Conservation (phyloP, 805 yeast species). For the Metschnikowia noctiluminum region DNA sequence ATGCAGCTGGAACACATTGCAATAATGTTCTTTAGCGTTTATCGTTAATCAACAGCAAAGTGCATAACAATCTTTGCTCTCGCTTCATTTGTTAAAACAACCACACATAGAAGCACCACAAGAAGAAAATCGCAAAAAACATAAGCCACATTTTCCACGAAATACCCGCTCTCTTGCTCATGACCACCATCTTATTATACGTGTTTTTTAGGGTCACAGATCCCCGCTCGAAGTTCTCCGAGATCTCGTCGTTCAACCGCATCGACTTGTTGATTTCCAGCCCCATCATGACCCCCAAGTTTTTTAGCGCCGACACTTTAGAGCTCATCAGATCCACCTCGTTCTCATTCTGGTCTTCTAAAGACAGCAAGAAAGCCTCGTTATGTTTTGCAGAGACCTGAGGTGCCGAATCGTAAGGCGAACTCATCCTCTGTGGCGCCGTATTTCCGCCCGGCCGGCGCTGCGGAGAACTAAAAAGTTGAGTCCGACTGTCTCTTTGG, state of each 20-base stretch:
- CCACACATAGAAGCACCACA: slow-evolving; percentile 45
- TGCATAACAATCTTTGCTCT: no score
- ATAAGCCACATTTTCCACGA: slow-evolving; percentile 44
- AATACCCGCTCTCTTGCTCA: slow-evolving; percentile 46
- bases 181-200: slow-evolving; percentile 40
- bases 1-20: no score
- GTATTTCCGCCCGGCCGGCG: not conserved
- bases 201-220: slow-evolving; percentile 40
- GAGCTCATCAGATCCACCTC: slow-evolving; percentile 41
- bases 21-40: no score
- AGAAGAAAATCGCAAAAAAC: slow-evolving; percentile 34
- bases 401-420: slow-evolving; percentile 37
- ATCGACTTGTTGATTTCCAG: slow-evolving; percentile 41
- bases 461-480: slow-evolving; percentile 29
- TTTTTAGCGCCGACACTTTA: slow-evolving; percentile 40
- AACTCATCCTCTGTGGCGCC: slow-evolving; percentile 29
- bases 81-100: no score
- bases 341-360: slow-evolving; percentile 42
- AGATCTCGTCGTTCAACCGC: slow-evolving; percentile 39
- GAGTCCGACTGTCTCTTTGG: slow-evolving; percentile 42
- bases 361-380: slow-evolving; percentile 40
- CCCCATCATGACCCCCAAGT: slow-evolving; percentile 42
- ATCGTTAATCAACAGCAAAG: no score
- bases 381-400: slow-evolving; percentile 35
- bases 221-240: slow-evolving; percentile 39